Base-by-base conservation (phyloP, 2,329 filamentous ascomycete species). In the Paecilomyces dactylethromorphus region DNA sequence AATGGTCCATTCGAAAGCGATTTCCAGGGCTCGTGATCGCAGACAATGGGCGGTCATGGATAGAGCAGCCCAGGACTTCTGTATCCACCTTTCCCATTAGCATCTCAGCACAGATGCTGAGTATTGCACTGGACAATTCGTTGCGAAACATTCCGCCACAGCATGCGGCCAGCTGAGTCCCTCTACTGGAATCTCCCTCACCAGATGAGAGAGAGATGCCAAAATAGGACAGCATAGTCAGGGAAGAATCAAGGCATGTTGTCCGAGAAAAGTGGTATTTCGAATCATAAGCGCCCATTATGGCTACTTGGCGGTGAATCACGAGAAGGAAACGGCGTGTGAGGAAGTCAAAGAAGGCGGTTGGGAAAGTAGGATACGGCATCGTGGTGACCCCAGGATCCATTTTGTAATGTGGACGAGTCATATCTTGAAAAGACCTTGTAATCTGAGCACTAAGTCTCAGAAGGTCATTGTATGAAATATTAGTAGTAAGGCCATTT, bases 321-420 rank as follows among this genome's bases (percentile, higher is more conserved):
- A 78, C 75, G 13, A 86, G 76, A 1, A 85, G 64, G 64, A 84
- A 85, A 13, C 84, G 81, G 4, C 81, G 80, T 3, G 82, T 72
- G 0, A 82, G 71, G 49, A 81, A 79, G 54, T 84, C 78, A 26
- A 83, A 69, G 4, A 85, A 65, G 10, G 58, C 54, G 1, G 60
- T 60, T 1, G 57, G 58, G 21, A 62, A 64, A 11, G 59, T 59
- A 3, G 63, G 62, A 3, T 69, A 69, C 2, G 72, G 69, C 1
- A 45, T 45, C 7, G 26, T 29, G 26, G 26, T 5, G 26, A 7
- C 7, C 26, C 4, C 26, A 18, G 39, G 15, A 8, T 21, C 18
- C 15, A 18, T 45, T 8, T 45, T n/a, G 18, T 15, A 45, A 6
- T 10, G 39, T 18, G 39, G 39, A n/a, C 8, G 39, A 18, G 39